Base-by-base conservation (phyloP, 805 yeast species). In the Yamadazyma paraphyllophila region DNA sequence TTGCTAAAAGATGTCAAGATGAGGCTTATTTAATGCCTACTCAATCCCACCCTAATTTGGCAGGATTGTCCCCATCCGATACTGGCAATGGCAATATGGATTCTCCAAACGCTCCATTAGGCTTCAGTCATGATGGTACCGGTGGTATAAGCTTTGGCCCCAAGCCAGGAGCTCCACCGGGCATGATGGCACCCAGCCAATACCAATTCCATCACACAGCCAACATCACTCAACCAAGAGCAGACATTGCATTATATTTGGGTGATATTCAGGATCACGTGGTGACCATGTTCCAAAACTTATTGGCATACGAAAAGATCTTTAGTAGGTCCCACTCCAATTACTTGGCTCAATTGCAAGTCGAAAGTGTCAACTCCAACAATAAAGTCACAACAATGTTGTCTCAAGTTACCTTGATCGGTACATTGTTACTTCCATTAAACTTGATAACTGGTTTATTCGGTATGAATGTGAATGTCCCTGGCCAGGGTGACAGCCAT, bases 251-350 rank as follows among this genome's bases (percentile, higher is more conserved):
- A 0, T 73, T 91, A 52, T 92, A 88, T 64, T 68, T 91, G 50
- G 97, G 97, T 46, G 98, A 91, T 80, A 91, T 91, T 61, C 97
- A 90, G 68, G 97, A 91, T 75, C 98, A 91, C 78, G 86, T 92
- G 58, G 83, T 91, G 47, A 92, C 98, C 13, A 92, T 92, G 97
- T 86, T 82, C 66, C 97, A 90, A 68, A 91, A 89, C 59, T 75
- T 92, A 61, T 66, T 84, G 36, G 87, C 96, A 2, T 91, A 89
- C 61, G 99, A 92, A 62, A 91, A 91, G 76, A 92, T 92, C 57
- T 85, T 92, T 61, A 83, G 95, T 37, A 78, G 97, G 55, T 85
- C 96, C 1, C 97, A 92, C 63, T 78, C 96, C 13, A 92, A 91
- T 59, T 92, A 92, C 63, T 72, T 92, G 62, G 97, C 97, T 0